Conservation (phyloP, 192 early-diverging fungal species). For the Coemansia erecta region DNA sequence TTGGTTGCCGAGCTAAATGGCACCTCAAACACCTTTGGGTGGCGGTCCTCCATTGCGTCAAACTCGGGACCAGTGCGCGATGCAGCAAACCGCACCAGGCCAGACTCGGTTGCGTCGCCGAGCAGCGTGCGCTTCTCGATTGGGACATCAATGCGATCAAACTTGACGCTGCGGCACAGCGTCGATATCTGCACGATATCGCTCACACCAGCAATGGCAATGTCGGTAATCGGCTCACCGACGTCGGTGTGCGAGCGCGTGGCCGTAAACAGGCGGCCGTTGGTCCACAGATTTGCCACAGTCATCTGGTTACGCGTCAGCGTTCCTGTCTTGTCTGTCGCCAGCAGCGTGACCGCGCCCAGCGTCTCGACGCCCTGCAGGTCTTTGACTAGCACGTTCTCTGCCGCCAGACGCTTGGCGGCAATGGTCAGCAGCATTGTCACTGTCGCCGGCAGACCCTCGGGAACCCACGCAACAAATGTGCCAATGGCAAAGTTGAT, state of each 20-base stretch:
- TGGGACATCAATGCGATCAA: constrained; percentile 87
- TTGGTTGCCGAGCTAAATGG: constrained; percentile 97
- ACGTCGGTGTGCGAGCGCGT: constrained; percentile 50
- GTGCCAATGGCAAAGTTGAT: constrained; percentile 91
- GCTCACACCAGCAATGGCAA: constrained; percentile 60
- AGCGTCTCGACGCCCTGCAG: constrained; percentile 95
- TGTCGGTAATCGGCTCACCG: constrained; percentile 51
- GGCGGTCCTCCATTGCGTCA: constrained; percentile 64
- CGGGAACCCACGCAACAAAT: constrained; percentile 88
- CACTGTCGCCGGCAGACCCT: constrained; percentile 92
- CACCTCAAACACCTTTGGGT: constrained; percentile 91
- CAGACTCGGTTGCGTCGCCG: constrained; percentile 95
- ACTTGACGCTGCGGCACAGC: constrained; percentile 84
- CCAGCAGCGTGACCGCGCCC: constrained; percentile 93
- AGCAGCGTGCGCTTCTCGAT: constrained; percentile 76
- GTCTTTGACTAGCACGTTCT: constrained; percentile 94
- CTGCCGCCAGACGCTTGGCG: constrained; percentile 87
- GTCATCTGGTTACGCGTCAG: constrained; percentile 98
- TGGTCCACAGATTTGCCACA: constrained; percentile 87
- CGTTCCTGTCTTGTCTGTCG: constrained; percentile 97
- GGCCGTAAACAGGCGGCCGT: constrained; percentile 63
- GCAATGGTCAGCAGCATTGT: constrained; percentile 93
- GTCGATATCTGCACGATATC: constrained; percentile 80
- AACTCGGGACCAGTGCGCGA: constrained; percentile 64
- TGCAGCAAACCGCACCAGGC: constrained; percentile 80